A percentile compares a stretch with the other conserved stretches of the same genome.
These are phyloP conservation scores for Fusarium protoensiforme DNA, from an alignment of 2,329 filamentous ascomycete genomes.

Conservation along the genomic window DNA sequence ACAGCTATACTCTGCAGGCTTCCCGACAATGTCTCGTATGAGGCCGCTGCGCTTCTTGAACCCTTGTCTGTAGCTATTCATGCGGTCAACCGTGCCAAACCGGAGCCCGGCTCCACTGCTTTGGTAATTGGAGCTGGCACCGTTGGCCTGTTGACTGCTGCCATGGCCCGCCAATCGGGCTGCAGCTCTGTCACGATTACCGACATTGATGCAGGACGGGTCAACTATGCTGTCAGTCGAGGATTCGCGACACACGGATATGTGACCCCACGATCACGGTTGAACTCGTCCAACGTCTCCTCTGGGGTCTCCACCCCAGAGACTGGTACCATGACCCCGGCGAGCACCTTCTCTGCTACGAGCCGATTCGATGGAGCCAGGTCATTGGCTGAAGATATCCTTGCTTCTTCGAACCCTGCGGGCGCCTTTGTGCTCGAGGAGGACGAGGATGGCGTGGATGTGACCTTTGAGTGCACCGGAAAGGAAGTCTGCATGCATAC, in stretches of 20 bases:
- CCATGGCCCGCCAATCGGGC: conserved; percentile 70
- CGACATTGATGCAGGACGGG: conserved; percentile 69
- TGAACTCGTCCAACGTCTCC: conserved; percentile 56
- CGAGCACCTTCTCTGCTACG: conserved; percentile 58
- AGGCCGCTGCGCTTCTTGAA: conserved; percentile 69
- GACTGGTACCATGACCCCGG: conserved; percentile 54
- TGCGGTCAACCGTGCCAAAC: conserved; percentile 66
- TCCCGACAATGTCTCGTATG: conserved; percentile 68
- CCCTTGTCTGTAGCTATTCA: conserved; percentile 72
- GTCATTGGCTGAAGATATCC: conserved; percentile 60
- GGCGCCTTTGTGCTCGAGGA: conserved; percentile 56
- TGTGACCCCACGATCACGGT: conserved; percentile 59
- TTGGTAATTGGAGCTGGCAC: conserved; percentile 75
- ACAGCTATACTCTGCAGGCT: conserved; percentile 53
- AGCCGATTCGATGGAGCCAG: conserved; percentile 64
- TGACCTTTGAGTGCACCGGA: conserved; percentile 81
- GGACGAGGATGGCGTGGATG: conserved; percentile 74
- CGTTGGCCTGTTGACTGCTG: conserved; percentile 71
- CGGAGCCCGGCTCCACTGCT: conserved; percentile 64
- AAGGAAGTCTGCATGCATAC: conserved; percentile 81
- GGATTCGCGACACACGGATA: conserved; percentile 71
- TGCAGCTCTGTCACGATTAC: conserved; percentile 69
- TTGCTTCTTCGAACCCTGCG: conserved; percentile 51
- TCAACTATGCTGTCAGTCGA: conserved; percentile 67
- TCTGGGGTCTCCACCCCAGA: conserved; percentile 61